Conservation (phyloP, 805 yeast genomes). For the Kodamaea restingae region DNA sequence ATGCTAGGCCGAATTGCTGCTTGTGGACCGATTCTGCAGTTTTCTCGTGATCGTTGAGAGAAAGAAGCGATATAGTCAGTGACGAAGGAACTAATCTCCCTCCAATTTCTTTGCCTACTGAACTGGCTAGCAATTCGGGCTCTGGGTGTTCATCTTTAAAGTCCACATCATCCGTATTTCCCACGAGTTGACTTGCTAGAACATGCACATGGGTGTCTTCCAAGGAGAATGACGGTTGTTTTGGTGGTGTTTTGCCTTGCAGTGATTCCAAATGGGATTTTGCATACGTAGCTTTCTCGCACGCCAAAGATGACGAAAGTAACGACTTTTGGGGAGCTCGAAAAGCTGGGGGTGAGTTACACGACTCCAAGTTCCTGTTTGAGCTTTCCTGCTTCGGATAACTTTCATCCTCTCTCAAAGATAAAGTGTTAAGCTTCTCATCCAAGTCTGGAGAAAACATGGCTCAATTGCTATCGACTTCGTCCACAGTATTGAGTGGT, state of each 20-base stretch:
- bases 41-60: conserved; percentile 22
- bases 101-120: conserved; percentile 39
- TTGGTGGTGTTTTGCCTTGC: conserved; percentile 1
- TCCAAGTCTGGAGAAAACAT: conserved; percentile 11
- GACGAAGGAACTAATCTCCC: conserved; percentile 42
- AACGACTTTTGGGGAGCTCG: conserved; percentile 16
- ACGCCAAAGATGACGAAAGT: conserved; percentile 27
- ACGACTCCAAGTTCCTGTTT: not conserved
- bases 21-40: conserved; percentile 5
- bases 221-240: conserved; percentile 12
- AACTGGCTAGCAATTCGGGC: conserved; percentile 40
- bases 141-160: conserved; percentile 39
- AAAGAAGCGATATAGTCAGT: conserved; percentile 37
- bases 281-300: conserved; percentile 13
- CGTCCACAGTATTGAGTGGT: not conserved
- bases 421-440: conserved; percentile 8
- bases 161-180: not conserved
- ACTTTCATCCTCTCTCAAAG: conserved; percentile 6
- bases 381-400: not conserved
- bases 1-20: conserved; percentile 1
- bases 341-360: not conserved
- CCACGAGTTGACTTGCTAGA: conserved; percentile 6
- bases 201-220: conserved; percentile 12
- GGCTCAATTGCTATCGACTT: not conserved
- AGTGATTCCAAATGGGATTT: not conserved